These are phyloP conservation scores for Colletotrichum scovillei DNA, from an alignment of 2,329 filamentous ascomycete genomes.

Conservation along the genomic window DNA sequence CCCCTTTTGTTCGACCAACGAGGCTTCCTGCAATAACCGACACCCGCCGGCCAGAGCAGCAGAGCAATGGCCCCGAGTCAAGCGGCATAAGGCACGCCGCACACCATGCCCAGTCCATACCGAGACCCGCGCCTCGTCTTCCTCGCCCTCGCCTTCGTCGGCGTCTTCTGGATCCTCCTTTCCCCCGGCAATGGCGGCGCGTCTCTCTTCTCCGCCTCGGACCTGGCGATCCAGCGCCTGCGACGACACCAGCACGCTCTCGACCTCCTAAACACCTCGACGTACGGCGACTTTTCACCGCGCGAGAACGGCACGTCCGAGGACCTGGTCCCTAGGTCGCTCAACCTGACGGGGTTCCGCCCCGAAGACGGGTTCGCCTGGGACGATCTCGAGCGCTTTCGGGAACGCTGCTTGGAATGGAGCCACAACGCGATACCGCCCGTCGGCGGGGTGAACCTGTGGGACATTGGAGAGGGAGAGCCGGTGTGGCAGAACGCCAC, in stretches of 20 bases:
- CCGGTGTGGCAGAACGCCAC: conserved; percentile 82
- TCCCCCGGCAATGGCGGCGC: conserved; percentile 38
- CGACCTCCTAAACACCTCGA: conserved; percentile 64
- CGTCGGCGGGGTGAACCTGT: conserved; percentile 51
- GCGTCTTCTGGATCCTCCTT: conserved; percentile 57
- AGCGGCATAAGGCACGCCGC: conserved; percentile 35
- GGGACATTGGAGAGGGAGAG: conserved; percentile 51
- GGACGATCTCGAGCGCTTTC: conserved; percentile 76
- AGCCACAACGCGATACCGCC: conserved; percentile 63
- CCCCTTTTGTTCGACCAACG: not conserved
- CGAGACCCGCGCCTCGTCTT: conserved; percentile 47
- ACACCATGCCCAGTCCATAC: conserved; percentile 55
- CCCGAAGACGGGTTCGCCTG: conserved; percentile 81
- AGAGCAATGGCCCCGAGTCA: conserved; percentile 22
- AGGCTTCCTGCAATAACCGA: not conserved
- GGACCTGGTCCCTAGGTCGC: conserved; percentile 50
- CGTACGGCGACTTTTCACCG: conserved; percentile 71
- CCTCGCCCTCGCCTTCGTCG: conserved; percentile 53
- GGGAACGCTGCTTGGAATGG: conserved; percentile 71
- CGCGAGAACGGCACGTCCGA: conserved; percentile 33
- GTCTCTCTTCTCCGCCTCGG: conserved; percentile 52
- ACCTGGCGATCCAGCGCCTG: conserved; percentile 51
- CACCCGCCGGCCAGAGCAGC: conserved; percentile 6
- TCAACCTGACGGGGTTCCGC: conserved; percentile 84
- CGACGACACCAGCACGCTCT: conserved; percentile 64